Evolutionary conservation across 2,329 filamentous ascomycete species (phyloP).

Genomic region (Botrytis medusae): DNA sequence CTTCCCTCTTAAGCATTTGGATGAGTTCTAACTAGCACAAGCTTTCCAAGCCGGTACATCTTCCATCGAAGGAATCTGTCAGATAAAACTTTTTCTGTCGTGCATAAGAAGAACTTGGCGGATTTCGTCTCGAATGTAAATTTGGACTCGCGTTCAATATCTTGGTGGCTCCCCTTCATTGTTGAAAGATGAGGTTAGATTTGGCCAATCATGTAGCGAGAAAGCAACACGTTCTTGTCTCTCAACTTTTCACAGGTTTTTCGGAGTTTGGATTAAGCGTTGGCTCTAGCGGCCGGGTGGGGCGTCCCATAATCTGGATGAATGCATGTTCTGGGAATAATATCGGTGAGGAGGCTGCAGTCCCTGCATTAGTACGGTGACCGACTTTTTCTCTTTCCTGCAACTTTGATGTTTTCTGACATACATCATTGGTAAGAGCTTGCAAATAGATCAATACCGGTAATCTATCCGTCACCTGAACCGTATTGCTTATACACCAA

Average conservation of each 20-base stretch:
- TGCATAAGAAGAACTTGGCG: neutral
- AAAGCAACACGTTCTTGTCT: constrained; percentile 12
- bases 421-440: neutral
- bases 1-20: neutral
- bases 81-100: neutral
- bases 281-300: constrained; percentile 11
- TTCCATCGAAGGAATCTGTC: neutral
- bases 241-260: constrained; percentile 4
- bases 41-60: constrained; percentile 9
- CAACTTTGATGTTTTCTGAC: neutral
- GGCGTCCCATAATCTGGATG: neutral
- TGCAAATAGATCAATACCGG: neutral
- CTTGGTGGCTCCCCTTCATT: neutral
- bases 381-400: neutral
- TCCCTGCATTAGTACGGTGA: neutral
- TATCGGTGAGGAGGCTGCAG: constrained; percentile 3
- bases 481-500: neutral
- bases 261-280: constrained; percentile 2
- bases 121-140: neutral
- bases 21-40: neutral
- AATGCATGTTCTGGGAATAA: constrained; percentile 6
- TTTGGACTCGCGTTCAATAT: neutral
- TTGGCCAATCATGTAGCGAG: neutral
- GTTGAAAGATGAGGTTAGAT: constrained; percentile 3
- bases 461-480: neutral